Evolutionary conservation across 164 flowering plant species (phyloP).

Genomic region (Magnolia kwangsiensis): DNA sequence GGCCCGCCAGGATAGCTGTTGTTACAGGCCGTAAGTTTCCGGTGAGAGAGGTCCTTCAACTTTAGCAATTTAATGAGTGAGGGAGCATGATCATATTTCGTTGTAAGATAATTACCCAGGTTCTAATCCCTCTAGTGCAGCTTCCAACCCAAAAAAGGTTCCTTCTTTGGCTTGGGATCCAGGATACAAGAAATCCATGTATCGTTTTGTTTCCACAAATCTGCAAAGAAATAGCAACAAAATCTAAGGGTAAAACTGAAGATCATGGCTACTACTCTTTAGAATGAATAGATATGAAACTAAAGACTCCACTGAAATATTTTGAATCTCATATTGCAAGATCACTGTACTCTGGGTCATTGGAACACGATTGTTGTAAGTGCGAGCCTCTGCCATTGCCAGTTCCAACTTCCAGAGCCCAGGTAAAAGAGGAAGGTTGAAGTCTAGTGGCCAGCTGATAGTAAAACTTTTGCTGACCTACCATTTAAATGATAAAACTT

Average conservation of each 20-base stretch:
- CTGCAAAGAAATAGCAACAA: conserved; percentile 28
- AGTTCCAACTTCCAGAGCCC: too few species aligned
- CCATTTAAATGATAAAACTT: too few species aligned
- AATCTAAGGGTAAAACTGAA: background rate
- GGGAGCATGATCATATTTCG: background rate
- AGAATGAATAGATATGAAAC: background rate
- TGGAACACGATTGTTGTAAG: too few species aligned
- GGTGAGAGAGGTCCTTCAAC: background rate
- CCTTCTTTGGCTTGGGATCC: conserved; percentile 87
- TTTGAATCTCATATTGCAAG: too few species aligned
- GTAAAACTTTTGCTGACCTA: too few species aligned
- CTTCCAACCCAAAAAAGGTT: conserved; percentile 81
- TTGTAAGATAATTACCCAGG: conserved; percentile 56
- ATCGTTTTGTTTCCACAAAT: conserved; percentile 87
- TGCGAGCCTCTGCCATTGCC: too few species aligned
- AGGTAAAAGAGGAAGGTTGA: too few species aligned
- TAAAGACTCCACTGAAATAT: too few species aligned
- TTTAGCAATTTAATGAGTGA: background rate
- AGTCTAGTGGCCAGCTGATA: too few species aligned
- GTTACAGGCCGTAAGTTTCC: background rate
- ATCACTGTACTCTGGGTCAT: too few species aligned
- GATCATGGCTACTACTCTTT: background rate
- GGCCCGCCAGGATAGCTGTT: conserved; percentile 93
- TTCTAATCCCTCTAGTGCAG: conserved; percentile 79
- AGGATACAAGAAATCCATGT: conserved; percentile 79